Evolutionary conservation across 371 early-diverging fungal genomes (phyloP), one percentile per base, ranked within the genome.

Genomic region (Dinochytrium kinnereticum): DNA sequence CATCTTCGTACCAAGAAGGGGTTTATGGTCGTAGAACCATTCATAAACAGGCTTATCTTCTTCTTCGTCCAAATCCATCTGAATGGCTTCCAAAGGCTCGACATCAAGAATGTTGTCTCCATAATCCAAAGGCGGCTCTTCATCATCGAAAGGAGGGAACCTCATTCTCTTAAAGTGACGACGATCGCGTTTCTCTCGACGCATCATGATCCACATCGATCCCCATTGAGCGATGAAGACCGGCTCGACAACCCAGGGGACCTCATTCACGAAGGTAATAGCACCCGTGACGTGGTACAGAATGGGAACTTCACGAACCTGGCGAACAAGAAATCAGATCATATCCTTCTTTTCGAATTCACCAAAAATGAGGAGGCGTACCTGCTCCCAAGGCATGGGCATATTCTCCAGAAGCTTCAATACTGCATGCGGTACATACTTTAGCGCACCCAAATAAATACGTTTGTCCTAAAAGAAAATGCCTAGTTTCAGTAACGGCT

Each of bases 361-460:
- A 19, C 7, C 44, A 34, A 24, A 59, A 30, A 69, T 33, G 31
- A n/a, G 19, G 19, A 3, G 26, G 37, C 59, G 64, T 5, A 89
- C 92, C 79, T 96, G 94, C 83, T 99, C 99, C 99, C 99, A 99
- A 15, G 99, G 99, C 99, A 99, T 98, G 10, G 99, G 99, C 95
- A 99, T 98, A 79, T 96, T 98, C 80, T 98, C 98, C 75, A 99
- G 76, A 44, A 99, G 89, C 83, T 98, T 98, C 38, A 98, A 78
- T 17, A 99, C 95, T 1, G 99, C 97, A 74, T 98, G 97, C n/a
- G 99, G 99, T 19, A 98, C 91, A 83, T 97, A 98, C 81, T 98
- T 98, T 34, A 99, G 89, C 5, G 99, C 98, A 68, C 98, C 98
- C 39, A 98, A 88, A 76, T 97, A 98, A 64, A 97, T 93, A 67